phyloP scores from a whole-genome alignment of 1,284 basidiomycete species.

The Xanthoconium separans region DNA sequence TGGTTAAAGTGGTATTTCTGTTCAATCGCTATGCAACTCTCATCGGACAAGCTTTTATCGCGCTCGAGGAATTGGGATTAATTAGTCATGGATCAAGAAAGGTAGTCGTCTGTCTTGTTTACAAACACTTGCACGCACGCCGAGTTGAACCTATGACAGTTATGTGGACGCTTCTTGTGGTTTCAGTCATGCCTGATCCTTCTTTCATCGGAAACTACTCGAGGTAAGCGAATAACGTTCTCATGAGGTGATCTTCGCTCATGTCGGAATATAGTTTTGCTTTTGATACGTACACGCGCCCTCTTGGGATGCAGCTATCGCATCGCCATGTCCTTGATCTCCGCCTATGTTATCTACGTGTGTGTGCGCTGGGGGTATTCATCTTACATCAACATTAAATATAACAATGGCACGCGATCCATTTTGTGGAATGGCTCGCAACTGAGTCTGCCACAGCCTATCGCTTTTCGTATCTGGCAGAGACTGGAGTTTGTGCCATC shows the following conservation, averaged over 20 bases:
- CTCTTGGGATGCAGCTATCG: slow-evolving; percentile 3
- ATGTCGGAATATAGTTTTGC: not conserved
- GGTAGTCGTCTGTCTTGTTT: not conserved
- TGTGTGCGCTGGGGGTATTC: not conserved
- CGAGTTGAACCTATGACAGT: not conserved
- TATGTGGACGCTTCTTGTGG: not conserved
- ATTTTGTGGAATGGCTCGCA: not conserved
- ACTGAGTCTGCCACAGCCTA: not conserved
- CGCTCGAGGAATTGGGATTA: not conserved
- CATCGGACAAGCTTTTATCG: slow-evolving; percentile 1
- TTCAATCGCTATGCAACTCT: slow-evolving; percentile 11
- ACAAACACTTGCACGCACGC: not conserved
- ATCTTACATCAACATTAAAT: not conserved
- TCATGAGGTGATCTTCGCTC: not conserved
- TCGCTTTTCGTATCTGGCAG: not conserved
- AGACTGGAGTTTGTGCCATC: slow-evolving; percentile 1
- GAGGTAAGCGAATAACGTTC: not conserved
- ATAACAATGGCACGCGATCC: not conserved
- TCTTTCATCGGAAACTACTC: not conserved
- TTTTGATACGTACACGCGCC: slow-evolving; percentile 3
- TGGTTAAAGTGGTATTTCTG: slow-evolving; percentile 11
- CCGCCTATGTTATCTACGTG: slow-evolving; percentile 2
- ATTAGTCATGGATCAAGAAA: slow-evolving; percentile 1
- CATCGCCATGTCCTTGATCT: slow-evolving; percentile 1
- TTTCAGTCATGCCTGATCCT: not conserved